phyloP scores from a whole-genome alignment of 176 grass and related monocot species.

The Avena sativa region DNA sequence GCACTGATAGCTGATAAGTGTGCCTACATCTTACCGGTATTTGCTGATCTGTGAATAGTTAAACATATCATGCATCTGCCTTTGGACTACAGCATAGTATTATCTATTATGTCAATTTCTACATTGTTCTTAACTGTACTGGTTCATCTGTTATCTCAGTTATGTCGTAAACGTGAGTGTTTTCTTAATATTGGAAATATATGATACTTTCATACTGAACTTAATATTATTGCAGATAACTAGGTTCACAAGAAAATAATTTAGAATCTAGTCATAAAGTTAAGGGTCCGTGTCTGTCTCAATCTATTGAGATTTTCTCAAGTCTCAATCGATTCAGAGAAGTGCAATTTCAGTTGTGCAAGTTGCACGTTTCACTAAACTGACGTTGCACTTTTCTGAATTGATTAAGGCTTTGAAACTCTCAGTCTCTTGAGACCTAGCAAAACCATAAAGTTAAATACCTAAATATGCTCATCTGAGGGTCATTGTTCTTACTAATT shows the following conservation, averaged over 20 bases:
- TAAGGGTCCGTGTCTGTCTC: neutral
- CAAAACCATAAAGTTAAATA: neutral
- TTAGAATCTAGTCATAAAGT: neutral
- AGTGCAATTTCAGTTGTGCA: neutral
- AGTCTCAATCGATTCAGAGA: neutral
- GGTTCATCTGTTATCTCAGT: neutral
- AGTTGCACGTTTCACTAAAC: neutral
- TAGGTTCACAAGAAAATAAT: neutral
- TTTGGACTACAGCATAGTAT: neutral
- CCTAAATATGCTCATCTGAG: neutral
- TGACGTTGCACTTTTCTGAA: neutral
- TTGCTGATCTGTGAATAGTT: constrained; percentile 15
- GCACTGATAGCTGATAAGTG: neutral
- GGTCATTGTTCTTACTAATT: neutral
- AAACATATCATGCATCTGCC: neutral
- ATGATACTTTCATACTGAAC: neutral
- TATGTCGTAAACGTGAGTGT: neutral
- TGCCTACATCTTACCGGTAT: neutral
- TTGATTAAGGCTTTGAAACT: neutral
- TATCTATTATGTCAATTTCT: constrained; percentile 27
- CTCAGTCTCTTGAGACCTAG: neutral
- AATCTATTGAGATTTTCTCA: neutral
- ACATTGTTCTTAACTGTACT: neutral
- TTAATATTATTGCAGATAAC: neutral
- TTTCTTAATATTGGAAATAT: neutral